These are phyloP conservation scores for Cucumis melo DNA, from an alignment of 306 rosid species.

Conservation along the genomic window DNA sequence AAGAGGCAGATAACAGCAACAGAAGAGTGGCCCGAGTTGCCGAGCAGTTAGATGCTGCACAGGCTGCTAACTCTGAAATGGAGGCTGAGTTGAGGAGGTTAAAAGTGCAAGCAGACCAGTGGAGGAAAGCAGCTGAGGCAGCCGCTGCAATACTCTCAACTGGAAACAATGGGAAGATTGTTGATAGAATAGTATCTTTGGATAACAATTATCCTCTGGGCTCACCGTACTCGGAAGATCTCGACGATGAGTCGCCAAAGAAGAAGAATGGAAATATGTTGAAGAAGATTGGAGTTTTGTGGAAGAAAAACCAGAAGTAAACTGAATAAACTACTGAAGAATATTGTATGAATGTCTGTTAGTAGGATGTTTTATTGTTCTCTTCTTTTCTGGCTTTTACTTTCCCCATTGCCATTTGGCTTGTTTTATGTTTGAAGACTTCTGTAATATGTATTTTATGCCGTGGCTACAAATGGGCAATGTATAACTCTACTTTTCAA, in stretches of 20 bases:
- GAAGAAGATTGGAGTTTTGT: constrained; percentile 88
- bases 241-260: constrained; percentile 73
- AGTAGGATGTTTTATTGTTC: background rate
- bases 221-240: constrained; percentile 65
- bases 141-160: constrained; percentile 66
- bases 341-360: background rate
- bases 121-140: constrained; percentile 97
- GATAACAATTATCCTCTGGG: constrained; percentile 48
- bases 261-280: constrained; percentile 76
- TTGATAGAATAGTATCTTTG: constrained; percentile 37
- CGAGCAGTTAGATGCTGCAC: constrained; percentile 74
- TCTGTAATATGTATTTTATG: background rate
- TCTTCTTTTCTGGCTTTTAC: background rate
- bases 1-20: constrained; percentile 61
- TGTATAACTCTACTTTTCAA: background rate
- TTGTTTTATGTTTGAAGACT: constrained; percentile 4
- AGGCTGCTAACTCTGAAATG: constrained; percentile 50
- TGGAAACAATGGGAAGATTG: constrained; percentile 55
- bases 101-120: constrained; percentile 87
- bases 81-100: constrained; percentile 83
- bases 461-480: background rate
- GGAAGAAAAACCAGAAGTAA: constrained; percentile 74
- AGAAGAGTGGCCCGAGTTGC: constrained; percentile 42
- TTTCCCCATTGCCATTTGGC: background rate
- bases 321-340: background rate